These are phyloP conservation scores for Pyrenochaeta sp. DNA, from an alignment of 2,329 filamentous ascomycete genomes.

Conservation along the genomic window DNA sequence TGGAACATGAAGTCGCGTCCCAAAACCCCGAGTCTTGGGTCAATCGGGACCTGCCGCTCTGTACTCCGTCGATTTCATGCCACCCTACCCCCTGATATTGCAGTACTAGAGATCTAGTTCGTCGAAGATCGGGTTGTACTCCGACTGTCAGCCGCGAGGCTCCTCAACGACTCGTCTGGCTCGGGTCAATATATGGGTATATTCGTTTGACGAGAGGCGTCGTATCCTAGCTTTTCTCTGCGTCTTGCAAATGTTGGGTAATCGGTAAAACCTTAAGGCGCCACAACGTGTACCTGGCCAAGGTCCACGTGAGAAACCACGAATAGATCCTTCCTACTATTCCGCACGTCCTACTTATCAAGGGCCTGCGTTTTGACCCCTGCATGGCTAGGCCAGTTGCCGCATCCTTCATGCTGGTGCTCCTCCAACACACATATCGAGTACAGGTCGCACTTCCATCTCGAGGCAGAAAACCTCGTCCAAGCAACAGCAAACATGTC, in stretches of 20 bases:
- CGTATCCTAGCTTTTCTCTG: neutral
- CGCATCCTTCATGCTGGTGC: too few species aligned
- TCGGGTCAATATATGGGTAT: neutral
- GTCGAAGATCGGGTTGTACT: too few species aligned
- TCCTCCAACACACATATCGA: neutral
- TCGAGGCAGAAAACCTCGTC: neutral
- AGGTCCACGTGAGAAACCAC: neutral
- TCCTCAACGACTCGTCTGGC: neutral
- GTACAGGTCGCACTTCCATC: neutral
- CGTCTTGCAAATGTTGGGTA: neutral
- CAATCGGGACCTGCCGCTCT: neutral
- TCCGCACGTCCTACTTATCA: neutral
- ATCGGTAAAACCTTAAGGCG: constrained; percentile 2
- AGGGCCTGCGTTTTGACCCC: neutral
- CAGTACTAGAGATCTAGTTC: too few species aligned
- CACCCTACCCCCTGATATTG: too few species aligned
- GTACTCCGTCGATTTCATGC: too few species aligned
- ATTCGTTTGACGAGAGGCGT: neutral
- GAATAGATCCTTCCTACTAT: neutral
- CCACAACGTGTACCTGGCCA: neutral
- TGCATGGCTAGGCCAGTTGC: neutral
- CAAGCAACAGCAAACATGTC: constrained; percentile 6
- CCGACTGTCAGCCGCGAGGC: too few species aligned
- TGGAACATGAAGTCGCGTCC: neutral
- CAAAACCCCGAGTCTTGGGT: neutral